Evolutionary conservation across 1,139 yeast genomes (phyloP), one percentile per base, ranked within the genome.

Genomic region (Blastobotrys serpentis): DNA sequence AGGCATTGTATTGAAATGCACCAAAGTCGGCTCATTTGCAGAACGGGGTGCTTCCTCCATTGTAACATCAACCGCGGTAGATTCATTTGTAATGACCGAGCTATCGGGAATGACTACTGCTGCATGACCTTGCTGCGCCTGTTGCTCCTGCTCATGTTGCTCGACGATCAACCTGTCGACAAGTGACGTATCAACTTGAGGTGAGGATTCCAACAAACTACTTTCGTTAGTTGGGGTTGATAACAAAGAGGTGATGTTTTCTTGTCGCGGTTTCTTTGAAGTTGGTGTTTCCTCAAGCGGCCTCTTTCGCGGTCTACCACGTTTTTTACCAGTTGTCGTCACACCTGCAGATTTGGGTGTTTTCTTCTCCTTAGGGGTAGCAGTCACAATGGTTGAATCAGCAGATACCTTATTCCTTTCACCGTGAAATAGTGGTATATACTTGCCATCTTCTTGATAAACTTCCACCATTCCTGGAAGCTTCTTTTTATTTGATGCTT

Each of bases 261-360:
- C 46, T 21, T 52, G 30, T 13, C 53, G 43, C 4, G 46, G 37
- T 38, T 46, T 50, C 42, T 38, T 46, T 3, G 43, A 32, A 5
- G 47, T 18, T 4, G 44, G 19, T 5, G 30, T 23, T 11, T 18
- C 41, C 13, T 36, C 51, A 6, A 45, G 26, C 18, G 58, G 54
- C 10, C 52, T 46, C 51, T 65, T 66, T 38, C 61, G 54, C 0
- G 68, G 70, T 19, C 69, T 42, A 1, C 68, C 70, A 11, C 66
- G 57, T 23, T 61, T 59, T 25, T 53, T 52, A 1, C 56, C 56
- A 1, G 56, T 14, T 3, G 42, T 21, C 13, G 42, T 22, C 11
- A 29, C 30, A 8, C 25, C 17, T 8, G 23, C 26, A 22, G 29
- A 5, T 19, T 2, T 17, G 32, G 26, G 36, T 39, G 7, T 33